A percentile compares a stretch with the other conserved stretches of the same genome.
phyloP scores from a whole-genome alignment of 1,284 basidiomycete genomes.

The Microbotryomycetes sp. region DNA sequence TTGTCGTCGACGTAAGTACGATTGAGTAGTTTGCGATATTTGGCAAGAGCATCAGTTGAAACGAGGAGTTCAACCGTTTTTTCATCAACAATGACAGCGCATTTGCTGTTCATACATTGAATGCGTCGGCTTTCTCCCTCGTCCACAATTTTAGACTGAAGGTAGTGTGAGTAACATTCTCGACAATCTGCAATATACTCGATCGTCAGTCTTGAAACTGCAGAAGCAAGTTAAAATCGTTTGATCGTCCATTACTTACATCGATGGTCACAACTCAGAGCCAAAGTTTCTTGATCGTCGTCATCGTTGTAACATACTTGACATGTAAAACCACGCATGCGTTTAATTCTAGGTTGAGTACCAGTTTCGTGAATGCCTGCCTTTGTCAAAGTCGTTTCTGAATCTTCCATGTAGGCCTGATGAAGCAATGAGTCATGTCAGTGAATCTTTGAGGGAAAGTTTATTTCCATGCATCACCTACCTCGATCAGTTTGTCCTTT shows the following conservation, averaged over 20 bases:
- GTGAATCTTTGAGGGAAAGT: background rate
- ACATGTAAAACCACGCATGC: constrained; percentile 62
- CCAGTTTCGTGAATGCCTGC: constrained; percentile 54
- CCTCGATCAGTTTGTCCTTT: constrained; percentile 71
- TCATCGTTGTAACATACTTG: constrained; percentile 74
- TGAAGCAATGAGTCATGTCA: background rate
- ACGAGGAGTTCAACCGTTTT: constrained; percentile 49
- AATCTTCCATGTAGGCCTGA: constrained; percentile 89
- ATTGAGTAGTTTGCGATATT: constrained; percentile 77
- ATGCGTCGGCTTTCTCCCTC: constrained; percentile 78
- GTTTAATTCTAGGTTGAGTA: constrained; percentile 35
- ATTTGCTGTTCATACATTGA: constrained; percentile 89
- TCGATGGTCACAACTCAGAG: constrained; percentile 68
- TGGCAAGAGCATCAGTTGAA: constrained; percentile 41
- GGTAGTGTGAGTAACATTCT: constrained; percentile 80
- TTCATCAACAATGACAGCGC: constrained; percentile 62
- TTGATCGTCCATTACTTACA: constrained; percentile 41
- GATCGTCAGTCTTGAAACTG: background rate
- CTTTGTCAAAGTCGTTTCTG: constrained; percentile 59
- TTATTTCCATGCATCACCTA: no score
- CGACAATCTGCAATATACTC: constrained; percentile 53
- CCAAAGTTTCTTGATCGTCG: constrained; percentile 52
- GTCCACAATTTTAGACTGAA: constrained; percentile 75
- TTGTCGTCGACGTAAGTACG: constrained; percentile 86
- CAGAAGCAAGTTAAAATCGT: no score